These are phyloP conservation scores for Phytophthora idaei DNA, from an alignment of 352 stramenopile species.

Conservation along the genomic window DNA sequence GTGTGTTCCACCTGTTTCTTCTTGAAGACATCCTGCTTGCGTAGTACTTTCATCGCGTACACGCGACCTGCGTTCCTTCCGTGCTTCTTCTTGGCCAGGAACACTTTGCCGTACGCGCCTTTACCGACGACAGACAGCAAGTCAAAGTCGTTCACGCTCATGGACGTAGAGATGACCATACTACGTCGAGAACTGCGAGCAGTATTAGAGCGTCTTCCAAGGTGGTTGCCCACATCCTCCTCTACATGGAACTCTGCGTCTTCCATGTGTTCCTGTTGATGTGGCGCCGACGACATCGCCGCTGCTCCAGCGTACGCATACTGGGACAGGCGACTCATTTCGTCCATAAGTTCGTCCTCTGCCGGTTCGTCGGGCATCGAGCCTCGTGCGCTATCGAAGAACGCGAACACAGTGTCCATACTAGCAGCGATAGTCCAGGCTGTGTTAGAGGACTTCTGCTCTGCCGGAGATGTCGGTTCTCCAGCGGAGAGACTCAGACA, in stretches of 20 bases:
- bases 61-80: slow-evolving; percentile 70
- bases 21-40: slow-evolving; percentile 86
- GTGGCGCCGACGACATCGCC: slow-evolving; percentile 50
- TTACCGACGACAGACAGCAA: slow-evolving; percentile 87
- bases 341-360: slow-evolving; percentile 78
- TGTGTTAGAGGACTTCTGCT: slow-evolving; percentile 82
- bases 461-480: slow-evolving; percentile 55
- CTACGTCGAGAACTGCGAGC: slow-evolving; percentile 56
- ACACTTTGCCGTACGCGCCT: slow-evolving; percentile 88
- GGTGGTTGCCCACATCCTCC: slow-evolving; percentile 29
- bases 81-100: slow-evolving; percentile 82
- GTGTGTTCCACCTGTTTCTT: slow-evolving; percentile 90
- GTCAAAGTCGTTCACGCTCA: slow-evolving; percentile 90
- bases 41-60: slow-evolving; percentile 91
- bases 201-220: slow-evolving; percentile 44
- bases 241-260: slow-evolving; percentile 77
- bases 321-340: slow-evolving; percentile 77
- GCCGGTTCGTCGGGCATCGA: slow-evolving; percentile 79
- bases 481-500: slow-evolving; percentile 81
- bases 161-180: slow-evolving; percentile 82
- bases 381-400: slow-evolving; percentile 80
- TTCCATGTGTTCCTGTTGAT: slow-evolving; percentile 70
- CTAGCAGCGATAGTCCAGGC: slow-evolving; percentile 84
- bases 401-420: slow-evolving; percentile 87
- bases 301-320: slow-evolving; percentile 71